These are phyloP conservation scores for Gyrodon lividus DNA, from an alignment of 768 basidiomycete species.

Conservation along the genomic window DNA sequence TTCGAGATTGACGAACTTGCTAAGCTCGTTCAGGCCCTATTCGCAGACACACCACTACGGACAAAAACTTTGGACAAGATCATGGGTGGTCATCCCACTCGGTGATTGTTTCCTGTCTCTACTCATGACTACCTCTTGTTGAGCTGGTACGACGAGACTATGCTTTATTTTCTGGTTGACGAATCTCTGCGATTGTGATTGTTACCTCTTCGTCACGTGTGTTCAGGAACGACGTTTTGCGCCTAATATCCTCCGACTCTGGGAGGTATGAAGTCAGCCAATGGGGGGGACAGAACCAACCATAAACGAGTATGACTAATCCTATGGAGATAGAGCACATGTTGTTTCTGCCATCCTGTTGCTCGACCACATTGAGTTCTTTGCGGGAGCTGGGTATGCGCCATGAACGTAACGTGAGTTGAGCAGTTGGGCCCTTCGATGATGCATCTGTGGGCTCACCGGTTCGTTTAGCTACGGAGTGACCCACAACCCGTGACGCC, in stretches of 20 bases:
- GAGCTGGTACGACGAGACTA: neutral
- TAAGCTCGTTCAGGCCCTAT: conserved; percentile 78
- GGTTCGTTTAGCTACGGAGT: too few relatives aligned
- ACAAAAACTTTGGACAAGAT: conserved; percentile 80
- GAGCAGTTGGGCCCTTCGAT: too few relatives aligned
- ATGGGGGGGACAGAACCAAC: neutral
- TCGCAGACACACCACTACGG: conserved; percentile 82
- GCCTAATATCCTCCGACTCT: neutral
- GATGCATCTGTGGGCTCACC: too few relatives aligned
- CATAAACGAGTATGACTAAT: too few relatives aligned
- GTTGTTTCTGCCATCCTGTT: too few relatives aligned
- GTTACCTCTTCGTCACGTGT: neutral
- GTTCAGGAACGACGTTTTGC: neutral
- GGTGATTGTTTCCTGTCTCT: conserved; percentile 1
- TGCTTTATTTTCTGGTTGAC: conserved; percentile 3
- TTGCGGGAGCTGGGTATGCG: neutral
- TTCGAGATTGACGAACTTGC: conserved; percentile 84
- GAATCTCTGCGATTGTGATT: neutral
- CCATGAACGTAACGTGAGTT: neutral
- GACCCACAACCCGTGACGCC: too few relatives aligned
- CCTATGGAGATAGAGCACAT: too few relatives aligned
- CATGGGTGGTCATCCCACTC: conserved; percentile 54
- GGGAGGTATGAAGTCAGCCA: neutral
- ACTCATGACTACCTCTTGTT: neutral
- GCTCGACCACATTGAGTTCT: neutral